Evolutionary conservation across 1,139 yeast species (phyloP), one percentile per base, ranked within the genome.

Genomic region (Scheffersomyces insectosa): DNA sequence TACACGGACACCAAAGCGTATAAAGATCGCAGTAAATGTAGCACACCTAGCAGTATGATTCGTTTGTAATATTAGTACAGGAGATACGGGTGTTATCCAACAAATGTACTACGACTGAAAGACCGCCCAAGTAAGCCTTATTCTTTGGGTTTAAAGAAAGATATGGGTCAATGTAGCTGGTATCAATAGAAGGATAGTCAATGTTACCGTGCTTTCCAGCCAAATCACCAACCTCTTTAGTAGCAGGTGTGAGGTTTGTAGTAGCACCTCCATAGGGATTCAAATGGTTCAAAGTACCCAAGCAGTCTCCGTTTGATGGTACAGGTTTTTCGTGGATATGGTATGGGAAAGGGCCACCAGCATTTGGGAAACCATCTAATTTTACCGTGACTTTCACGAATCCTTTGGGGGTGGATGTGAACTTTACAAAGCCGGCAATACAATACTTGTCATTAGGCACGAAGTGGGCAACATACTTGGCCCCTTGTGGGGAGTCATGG

Each of bases 261-360:
- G 52, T 52, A 28, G 53, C 46, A 23, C 78, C 78, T 40, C 57
- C 52, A 60, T 56, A 72, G 32, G 78, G 77, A 52, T 73, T 63
- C 50, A 72, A 68, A 55, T 70, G 76, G 20, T 48, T 63, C 38
- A 45, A 44, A 25, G 78, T 69, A 31, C 65, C 75, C 31, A 65
- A 58, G 58, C 79, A 73, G 55, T 66, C 63, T 14, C 76, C 77
- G 44, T 66, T 56, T 6, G 63, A 38, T 8, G 76, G 77, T 31
- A 72, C 75, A 12, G 71, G 67, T 12, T 46, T 47, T 43, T 60
- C 62, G 53, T 73, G 77, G 39, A 73, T 61, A 50, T 72, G 77
- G 62, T 72, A 72, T 41, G 64, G 55, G 62, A 71, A 72, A 35
- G 76, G 75, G 28, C 76, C 76, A 27, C 73, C 73, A 5, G 50